Base-by-base conservation (phyloP, 176 grass and related monocot genomes). In the Canna indica region DNA sequence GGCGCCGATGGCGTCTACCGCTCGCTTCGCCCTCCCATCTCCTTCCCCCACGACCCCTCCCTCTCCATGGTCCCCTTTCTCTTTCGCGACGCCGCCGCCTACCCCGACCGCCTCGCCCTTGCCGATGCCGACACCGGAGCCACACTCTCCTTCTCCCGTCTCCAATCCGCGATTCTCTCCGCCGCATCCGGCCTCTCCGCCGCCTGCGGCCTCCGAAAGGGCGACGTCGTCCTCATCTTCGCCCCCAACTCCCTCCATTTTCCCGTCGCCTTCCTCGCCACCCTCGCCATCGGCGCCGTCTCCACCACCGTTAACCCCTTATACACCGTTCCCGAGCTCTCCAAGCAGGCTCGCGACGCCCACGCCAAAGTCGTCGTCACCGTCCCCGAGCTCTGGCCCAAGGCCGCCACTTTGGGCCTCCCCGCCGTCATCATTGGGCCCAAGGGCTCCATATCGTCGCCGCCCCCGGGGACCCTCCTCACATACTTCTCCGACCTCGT, bases 291-390 rank as follows among this genome's bases (percentile, higher is more conserved):
- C 58, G 93, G 93, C 42, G 88, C 86, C 79, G 64, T 92, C 75
- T 79, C 63, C 36, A 97, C 83, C 79, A 90, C 93, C 5, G 88
- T 83, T 35, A 97, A 92, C 54, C 93, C 93, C 35, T 68, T 87
- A 32, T 97, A 97, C 28, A 92, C 86, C 34, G 59, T 75, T 2
- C 48, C 74, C 59, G 93, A 97, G 84, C 59, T 97, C 69, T 32
- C 76, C 72, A 92, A 90, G 86, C 93, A 97, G 79, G 93, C 56
- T 18, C 2, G 70, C 58, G 88, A 97, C 70, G 64, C 88, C 1
- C 27, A 67, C 4, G 73, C 73, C 56, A 86, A 80, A 74, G 52
- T 90, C 70, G 75, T 84, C 32, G 53, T 92, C 80, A 97, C 93
- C 25, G 65, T 92, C 22, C 48, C 83, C 0, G 82, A 69, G 3